These are phyloP conservation scores for Linaria vulgaris DNA, from an alignment of 257 asterid genomes.

Conservation along the genomic window DNA sequence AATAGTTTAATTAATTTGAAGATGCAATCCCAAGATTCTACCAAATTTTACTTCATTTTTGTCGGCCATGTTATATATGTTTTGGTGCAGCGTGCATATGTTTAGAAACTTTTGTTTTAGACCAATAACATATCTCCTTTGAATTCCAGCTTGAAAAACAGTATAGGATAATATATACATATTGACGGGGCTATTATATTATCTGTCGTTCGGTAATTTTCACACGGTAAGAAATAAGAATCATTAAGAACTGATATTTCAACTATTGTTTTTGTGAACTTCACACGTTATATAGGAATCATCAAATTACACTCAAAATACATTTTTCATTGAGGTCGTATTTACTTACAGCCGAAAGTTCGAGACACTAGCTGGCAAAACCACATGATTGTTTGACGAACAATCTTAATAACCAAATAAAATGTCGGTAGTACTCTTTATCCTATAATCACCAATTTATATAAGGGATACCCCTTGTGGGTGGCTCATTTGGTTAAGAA, in stretches of 20 bases:
- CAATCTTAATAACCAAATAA: slow-evolving; percentile 13
- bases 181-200: no score
- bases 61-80: slow-evolving; percentile 36
- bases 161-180: neutral
- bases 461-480: neutral
- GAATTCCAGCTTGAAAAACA: slow-evolving; percentile 24
- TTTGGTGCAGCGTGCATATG: slow-evolving; percentile 29
- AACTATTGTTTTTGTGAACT: no score
- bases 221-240: no score
- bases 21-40: slow-evolving; percentile 35
- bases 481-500: slow-evolving; percentile 7
- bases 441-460: slow-evolving; percentile 19
- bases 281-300: no score
- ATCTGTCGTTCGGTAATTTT: no score
- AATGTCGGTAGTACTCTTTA: slow-evolving; percentile 22
- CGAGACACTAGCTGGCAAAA: slow-evolving; percentile 30
- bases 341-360: neutral
- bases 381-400: slow-evolving; percentile 37
- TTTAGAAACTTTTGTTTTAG: slow-evolving; percentile 25
- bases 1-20: slow-evolving; percentile 16
- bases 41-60: slow-evolving; percentile 33
- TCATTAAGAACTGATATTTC: no score
- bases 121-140: slow-evolving; percentile 32
- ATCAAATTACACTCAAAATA: no score
- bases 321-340: no score